A percentile compares a stretch with the other conserved stretches of the same genome.
Conservation (phyloP, 371 early-diverging fungal genomes). For the Syncephalastrum monosporum region DNA sequence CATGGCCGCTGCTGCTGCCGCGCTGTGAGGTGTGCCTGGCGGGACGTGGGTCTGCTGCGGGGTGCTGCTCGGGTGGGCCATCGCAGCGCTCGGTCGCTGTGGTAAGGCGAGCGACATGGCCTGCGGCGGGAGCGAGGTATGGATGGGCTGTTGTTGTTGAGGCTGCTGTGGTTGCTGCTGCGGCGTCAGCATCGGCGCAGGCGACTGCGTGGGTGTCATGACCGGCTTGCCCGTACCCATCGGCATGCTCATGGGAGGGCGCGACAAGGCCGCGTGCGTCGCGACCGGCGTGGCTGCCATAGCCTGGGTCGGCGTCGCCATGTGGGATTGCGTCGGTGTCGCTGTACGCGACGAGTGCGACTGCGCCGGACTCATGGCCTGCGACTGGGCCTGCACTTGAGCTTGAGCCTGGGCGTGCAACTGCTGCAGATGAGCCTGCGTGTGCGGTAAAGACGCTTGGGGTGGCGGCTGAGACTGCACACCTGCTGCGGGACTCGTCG, state of each 20-base stretch:
- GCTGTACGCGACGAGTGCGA: conserved; percentile 13
- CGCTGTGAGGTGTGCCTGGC: conserved; percentile 14
- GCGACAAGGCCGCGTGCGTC: conserved; percentile 23
- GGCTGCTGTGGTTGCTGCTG: conserved; percentile 22
- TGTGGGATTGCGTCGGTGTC: conserved; percentile 37
- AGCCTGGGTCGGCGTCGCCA: conserved; percentile 41
- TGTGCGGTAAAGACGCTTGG: not conserved
- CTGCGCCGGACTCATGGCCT: conserved; percentile 1
- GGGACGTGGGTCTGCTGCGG: conserved; percentile 18
- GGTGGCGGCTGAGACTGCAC: conserved; percentile 1
- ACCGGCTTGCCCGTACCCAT: conserved; percentile 8
- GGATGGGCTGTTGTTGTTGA: conserved; percentile 21
- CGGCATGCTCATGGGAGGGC: conserved; percentile 19
- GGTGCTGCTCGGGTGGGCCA: conserved; percentile 11
- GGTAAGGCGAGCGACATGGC: conserved; percentile 25
- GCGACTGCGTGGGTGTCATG: conserved; percentile 26
- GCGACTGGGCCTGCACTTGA: conserved; percentile 30
- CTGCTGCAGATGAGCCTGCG: conserved; percentile 10
- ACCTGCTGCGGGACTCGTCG: conserved; percentile 17
- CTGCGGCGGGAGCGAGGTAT: conserved; percentile 21
- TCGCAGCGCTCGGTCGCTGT: conserved; percentile 21
- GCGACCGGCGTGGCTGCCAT: conserved; percentile 31
- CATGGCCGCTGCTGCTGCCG: conserved; percentile 2
- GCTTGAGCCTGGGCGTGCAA: conserved; percentile 12
- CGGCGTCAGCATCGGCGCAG: conserved; percentile 19